These are phyloP conservation scores for Didymella pinodella DNA, from an alignment of 2,329 filamentous ascomycete species.

Conservation along the genomic window DNA sequence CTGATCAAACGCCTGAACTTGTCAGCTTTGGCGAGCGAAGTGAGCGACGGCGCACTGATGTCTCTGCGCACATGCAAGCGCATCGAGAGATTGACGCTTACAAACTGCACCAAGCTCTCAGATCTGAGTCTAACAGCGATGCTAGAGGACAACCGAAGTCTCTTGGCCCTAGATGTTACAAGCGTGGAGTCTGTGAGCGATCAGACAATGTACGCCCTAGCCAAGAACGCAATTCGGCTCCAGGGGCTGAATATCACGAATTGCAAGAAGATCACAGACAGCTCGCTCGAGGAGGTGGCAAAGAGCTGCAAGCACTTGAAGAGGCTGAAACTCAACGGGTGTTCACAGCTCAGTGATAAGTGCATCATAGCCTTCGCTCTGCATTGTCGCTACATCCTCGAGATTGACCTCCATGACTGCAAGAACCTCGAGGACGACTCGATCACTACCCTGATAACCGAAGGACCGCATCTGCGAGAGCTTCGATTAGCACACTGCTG, in stretches of 20 bases:
- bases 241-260: slow-evolving; percentile 93
- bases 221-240: slow-evolving; percentile 80
- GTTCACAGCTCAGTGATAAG: slow-evolving; percentile 80
- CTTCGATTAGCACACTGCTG: slow-evolving; percentile 86
- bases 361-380: slow-evolving; percentile 86
- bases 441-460: slow-evolving; percentile 79
- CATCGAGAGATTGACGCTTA: slow-evolving; percentile 90
- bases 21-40: slow-evolving; percentile 74
- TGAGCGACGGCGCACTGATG: slow-evolving; percentile 89
- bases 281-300: slow-evolving; percentile 82
- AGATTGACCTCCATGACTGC: slow-evolving; percentile 94
- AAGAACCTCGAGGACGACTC: slow-evolving; percentile 81
- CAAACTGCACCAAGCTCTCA: slow-evolving; percentile 84
- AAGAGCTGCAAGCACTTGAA: slow-evolving; percentile 86
- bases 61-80: slow-evolving; percentile 86
- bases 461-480: slow-evolving; percentile 85
- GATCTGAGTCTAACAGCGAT: slow-evolving; percentile 83
- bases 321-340: slow-evolving; percentile 94
- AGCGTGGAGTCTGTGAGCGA: slow-evolving; percentile 83
- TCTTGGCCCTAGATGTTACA: slow-evolving; percentile 91
- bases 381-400: slow-evolving; percentile 90
- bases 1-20: slow-evolving; percentile 93
- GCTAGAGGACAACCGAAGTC: slow-evolving; percentile 77
- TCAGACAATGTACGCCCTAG: slow-evolving; percentile 77
- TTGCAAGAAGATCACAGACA: slow-evolving; percentile 84